Conservation (phyloP, 2,329 filamentous ascomycete species). For the Aquanectria penicillioides region DNA sequence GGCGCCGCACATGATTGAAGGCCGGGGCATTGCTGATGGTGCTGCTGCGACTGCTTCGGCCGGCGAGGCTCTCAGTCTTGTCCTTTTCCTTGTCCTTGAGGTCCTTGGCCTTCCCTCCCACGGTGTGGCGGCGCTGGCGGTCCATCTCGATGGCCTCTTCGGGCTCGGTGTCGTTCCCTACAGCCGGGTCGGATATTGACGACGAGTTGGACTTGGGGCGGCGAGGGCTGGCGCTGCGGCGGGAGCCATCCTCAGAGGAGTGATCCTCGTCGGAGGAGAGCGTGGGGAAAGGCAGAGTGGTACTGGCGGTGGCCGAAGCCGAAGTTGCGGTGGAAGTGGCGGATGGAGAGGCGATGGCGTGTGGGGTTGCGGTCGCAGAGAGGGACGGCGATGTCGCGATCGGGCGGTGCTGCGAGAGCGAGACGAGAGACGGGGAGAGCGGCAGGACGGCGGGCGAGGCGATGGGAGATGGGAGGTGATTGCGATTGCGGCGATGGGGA, state of each 20-base stretch:
- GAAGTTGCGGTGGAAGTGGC: background rate
- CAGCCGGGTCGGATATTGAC: slow-evolving; percentile 44
- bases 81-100: background rate
- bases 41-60: slow-evolving; percentile 42
- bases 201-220: slow-evolving; percentile 40
- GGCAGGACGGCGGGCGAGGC: background rate
- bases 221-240: slow-evolving; percentile 33
- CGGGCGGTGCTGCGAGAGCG: slow-evolving; percentile 21
- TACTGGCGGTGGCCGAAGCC: slow-evolving; percentile 4
- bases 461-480: slow-evolving; percentile 3
- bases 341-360: slow-evolving; percentile 16
- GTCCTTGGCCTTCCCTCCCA: slow-evolving; percentile 1
- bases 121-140: background rate
- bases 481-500: slow-evolving; percentile 20
- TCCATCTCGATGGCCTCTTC: slow-evolving; percentile 11
- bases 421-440: slow-evolving; percentile 19
- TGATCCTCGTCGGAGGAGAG: slow-evolving; percentile 45
- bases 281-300: slow-evolving; percentile 30
- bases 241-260: slow-evolving; percentile 44
- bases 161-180: slow-evolving; percentile 33
- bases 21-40: slow-evolving; percentile 45
- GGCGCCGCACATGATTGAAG: slow-evolving; percentile 59
- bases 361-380: slow-evolving; percentile 1
- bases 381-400: background rate
- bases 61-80: slow-evolving; percentile 21